A percentile compares a stretch with the other conserved stretches of the same genome.
These are phyloP conservation scores for Xylaria palmicola DNA, from an alignment of 495 filamentous ascomycete species.

Conservation along the genomic window DNA sequence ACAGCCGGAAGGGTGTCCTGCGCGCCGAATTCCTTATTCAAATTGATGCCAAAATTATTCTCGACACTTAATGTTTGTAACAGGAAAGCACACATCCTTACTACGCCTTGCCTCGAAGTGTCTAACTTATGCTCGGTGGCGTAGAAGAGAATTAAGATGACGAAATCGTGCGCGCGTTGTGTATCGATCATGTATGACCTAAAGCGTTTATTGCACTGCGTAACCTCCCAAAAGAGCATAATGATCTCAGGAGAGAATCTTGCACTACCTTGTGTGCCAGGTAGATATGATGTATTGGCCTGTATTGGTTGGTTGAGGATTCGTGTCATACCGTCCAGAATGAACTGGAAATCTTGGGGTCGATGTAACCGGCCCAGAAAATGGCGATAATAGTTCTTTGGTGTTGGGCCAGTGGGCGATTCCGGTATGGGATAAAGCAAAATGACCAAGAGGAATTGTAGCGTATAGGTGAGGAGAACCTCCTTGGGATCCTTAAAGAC, in stretches of 20 bases:
- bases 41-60: constrained; percentile 81
- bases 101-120: constrained; percentile 83
- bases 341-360: constrained; percentile 96
- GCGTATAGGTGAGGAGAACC: constrained; percentile 83
- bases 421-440: constrained; percentile 91
- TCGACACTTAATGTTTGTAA: constrained; percentile 94
- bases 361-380: constrained; percentile 89
- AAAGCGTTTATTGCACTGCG: constrained; percentile 98
- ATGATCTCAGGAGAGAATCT: constrained; percentile 96
- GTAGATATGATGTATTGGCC: constrained; percentile 82
- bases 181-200: constrained; percentile 96
- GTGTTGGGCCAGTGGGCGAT: constrained; percentile 52
- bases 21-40: constrained; percentile 85
- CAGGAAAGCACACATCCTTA: constrained; percentile 95
- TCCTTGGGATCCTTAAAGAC: constrained; percentile 94
- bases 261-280: constrained; percentile 75
- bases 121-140: constrained; percentile 84
- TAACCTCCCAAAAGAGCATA: constrained; percentile 95
- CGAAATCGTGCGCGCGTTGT: constrained; percentile 87
- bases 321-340: constrained; percentile 92
- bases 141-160: constrained; percentile 89
- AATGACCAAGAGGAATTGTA: constrained; percentile 86
- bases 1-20: constrained; percentile 83
- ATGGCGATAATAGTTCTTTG: constrained; percentile 90
- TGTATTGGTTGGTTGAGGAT: constrained; percentile 92